phyloP scores from a whole-genome alignment of 2,329 filamentous ascomycete genomes.

The Penicillium sp. region DNA sequence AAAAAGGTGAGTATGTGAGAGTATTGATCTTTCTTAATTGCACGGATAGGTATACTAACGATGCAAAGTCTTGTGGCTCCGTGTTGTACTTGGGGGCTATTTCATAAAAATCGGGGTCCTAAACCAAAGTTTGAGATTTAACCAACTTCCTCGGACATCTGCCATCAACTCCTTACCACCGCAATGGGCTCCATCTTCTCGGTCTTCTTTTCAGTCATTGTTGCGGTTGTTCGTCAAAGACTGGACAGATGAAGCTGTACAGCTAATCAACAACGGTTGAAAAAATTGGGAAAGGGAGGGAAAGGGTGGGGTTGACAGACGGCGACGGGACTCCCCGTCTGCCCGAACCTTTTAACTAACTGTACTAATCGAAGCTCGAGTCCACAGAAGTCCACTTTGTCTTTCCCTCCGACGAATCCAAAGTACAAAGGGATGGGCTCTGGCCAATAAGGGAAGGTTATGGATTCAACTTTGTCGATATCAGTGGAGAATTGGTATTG shows the following conservation, averaged over 20 bases:
- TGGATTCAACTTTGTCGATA: too few species aligned
- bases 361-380: neutral
- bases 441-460: neutral
- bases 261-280: neutral
- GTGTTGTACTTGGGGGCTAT: constrained; percentile 1
- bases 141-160: neutral
- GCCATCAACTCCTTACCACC: constrained; percentile 1
- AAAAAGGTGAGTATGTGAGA: too few species aligned
- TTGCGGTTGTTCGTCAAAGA: neutral
- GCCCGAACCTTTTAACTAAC: neutral
- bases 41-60: constrained; percentile 20
- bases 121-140: neutral
- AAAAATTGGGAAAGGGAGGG: neutral
- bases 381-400: neutral
- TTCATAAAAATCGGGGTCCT: constrained; percentile 17
- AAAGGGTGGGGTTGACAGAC: constrained; percentile 1
- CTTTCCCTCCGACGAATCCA: neutral
- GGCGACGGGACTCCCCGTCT: neutral
- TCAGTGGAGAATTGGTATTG: too few species aligned
- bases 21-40: too few species aligned
- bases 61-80: constrained; percentile 15
- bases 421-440: neutral
- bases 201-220: neutral
- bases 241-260: neutral
- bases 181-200: constrained; percentile 4